Evolutionary conservation across 2,329 filamentous ascomycete species (phyloP).

Genomic region (Phaeophleospora eucalypticola): DNA sequence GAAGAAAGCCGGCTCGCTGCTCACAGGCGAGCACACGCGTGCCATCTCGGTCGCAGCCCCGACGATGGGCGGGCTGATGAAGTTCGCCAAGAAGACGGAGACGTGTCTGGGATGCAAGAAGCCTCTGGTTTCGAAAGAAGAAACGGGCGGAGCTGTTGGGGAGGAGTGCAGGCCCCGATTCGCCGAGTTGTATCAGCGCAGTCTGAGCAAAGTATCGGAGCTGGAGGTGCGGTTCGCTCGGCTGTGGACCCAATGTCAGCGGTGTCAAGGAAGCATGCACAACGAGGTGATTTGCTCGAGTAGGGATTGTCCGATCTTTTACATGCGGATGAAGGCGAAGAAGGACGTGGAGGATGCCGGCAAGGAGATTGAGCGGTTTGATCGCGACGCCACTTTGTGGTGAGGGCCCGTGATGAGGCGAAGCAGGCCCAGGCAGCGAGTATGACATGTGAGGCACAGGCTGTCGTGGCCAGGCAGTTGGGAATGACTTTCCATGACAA

Average conservation of each 20-base stretch:
- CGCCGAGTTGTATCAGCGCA: slow-evolving; percentile 90
- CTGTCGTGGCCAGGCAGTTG: not conserved
- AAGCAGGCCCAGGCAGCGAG: no score
- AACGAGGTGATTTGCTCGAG: slow-evolving; percentile 96
- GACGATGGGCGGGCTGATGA: slow-evolving; percentile 90
- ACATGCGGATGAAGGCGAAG: slow-evolving; percentile 99
- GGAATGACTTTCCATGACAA: no score
- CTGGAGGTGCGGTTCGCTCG: slow-evolving; percentile 88
- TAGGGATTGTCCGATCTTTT: slow-evolving; percentile 97
- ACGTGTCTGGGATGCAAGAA: slow-evolving; percentile 99
- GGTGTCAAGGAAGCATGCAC: slow-evolving; percentile 96
- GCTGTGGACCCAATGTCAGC: slow-evolving; percentile 96
- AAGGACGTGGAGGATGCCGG: slow-evolving; percentile 96
- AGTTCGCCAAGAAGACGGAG: slow-evolving; percentile 94
- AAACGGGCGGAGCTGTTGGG: slow-evolving; percentile 82
- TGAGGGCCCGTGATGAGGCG: no score
- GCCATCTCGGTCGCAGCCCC: slow-evolving; percentile 89
- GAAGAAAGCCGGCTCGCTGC: slow-evolving; percentile 78
- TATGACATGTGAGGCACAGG: not conserved
- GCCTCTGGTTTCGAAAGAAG: slow-evolving; percentile 73
- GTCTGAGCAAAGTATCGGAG: slow-evolving; percentile 81
- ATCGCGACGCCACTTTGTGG: slow-evolving; percentile 74
- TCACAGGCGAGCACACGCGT: slow-evolving; percentile 93
- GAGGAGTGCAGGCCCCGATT: slow-evolving; percentile 77
- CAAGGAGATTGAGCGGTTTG: slow-evolving; percentile 85